phyloP scores from a whole-genome alignment of 169 alveolate genomes.

The Eimeria brunetti region DNA sequence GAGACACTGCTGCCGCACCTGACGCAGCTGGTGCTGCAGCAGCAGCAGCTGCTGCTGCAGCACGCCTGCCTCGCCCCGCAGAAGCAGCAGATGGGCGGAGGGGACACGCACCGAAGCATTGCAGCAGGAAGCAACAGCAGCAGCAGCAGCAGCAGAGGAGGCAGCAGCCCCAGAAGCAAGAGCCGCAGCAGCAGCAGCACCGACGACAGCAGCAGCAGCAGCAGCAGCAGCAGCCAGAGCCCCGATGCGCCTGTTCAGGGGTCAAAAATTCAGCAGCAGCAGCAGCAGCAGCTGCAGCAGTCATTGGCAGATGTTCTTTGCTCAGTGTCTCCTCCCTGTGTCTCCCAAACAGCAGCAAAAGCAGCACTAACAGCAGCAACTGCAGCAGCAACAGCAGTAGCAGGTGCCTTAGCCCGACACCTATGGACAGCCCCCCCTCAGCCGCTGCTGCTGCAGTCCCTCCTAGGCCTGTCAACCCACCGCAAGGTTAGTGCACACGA shows the following conservation, averaged over 20 bases:
- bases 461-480: constrained; percentile 34
- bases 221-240: not conserved
- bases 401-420: constrained; percentile 10
- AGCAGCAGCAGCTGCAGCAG: constrained; percentile 17
- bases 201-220: not conserved
- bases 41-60: constrained; percentile 54
- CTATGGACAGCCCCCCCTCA: constrained; percentile 20
- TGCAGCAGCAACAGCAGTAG: constrained; percentile 48
- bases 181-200: not conserved
- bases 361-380: constrained; percentile 30
- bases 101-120: not conserved
- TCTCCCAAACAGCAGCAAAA: constrained; percentile 44
- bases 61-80: constrained; percentile 1
- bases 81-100: too few relatives aligned
- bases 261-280: not conserved
- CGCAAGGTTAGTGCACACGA: constrained; percentile 16
- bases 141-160: not conserved
- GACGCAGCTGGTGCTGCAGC: constrained; percentile 29
- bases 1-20: constrained; percentile 57
- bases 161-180: not conserved
- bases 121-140: not conserved
- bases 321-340: constrained; percentile 3
- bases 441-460: constrained; percentile 60
- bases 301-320: not conserved
- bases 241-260: not conserved